Conservation (phyloP, 202 grass and related monocot genomes). For the Setaria italica region DNA sequence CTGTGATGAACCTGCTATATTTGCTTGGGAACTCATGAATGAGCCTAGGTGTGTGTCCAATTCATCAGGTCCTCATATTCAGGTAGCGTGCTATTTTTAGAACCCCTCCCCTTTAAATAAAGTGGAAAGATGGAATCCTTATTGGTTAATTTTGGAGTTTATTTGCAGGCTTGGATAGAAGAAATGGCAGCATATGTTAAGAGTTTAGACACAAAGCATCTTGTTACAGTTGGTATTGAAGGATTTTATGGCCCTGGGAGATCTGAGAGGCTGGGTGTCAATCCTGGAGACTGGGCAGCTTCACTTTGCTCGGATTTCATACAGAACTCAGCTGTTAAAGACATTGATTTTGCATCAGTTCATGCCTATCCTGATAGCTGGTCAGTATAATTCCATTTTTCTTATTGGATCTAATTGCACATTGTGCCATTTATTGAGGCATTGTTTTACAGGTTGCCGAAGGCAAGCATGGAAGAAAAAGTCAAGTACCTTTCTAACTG, state of each 20-base stretch:
- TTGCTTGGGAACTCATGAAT: conserved; percentile 98
- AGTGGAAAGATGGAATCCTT: conserved; percentile 6
- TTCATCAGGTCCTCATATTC: conserved; percentile 75
- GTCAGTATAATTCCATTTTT: conserved; percentile 39
- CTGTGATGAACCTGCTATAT: conserved; percentile 87
- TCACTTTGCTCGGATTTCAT: conserved; percentile 89
- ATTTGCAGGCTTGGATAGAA: conserved; percentile 78
- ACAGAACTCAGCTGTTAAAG: conserved; percentile 73
- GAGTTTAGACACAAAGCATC: conserved; percentile 76
- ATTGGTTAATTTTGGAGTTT: conserved; percentile 30
- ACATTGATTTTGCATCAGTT: conserved; percentile 93
- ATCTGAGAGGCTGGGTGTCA: conserved; percentile 56
- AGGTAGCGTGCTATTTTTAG: conserved; percentile 51
- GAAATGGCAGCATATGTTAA: conserved; percentile 90
- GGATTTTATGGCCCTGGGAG: conserved; percentile 81
- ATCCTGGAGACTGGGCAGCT: conserved; percentile 88
- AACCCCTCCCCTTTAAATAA: background rate
- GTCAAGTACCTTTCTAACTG: conserved; percentile 77
- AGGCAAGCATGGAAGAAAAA: conserved; percentile 78
- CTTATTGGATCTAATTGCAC: background rate
- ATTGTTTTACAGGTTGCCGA: conserved; percentile 68
- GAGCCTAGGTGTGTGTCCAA: conserved; percentile 86
- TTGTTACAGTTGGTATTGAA: conserved; percentile 88
- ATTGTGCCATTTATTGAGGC: conserved; percentile 2
- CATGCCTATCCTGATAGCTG: conserved; percentile 97